Evolutionary conservation across 129 eudicot genomes (phyloP).

Genomic region (Chrysanthemum seticuspe): DNA sequence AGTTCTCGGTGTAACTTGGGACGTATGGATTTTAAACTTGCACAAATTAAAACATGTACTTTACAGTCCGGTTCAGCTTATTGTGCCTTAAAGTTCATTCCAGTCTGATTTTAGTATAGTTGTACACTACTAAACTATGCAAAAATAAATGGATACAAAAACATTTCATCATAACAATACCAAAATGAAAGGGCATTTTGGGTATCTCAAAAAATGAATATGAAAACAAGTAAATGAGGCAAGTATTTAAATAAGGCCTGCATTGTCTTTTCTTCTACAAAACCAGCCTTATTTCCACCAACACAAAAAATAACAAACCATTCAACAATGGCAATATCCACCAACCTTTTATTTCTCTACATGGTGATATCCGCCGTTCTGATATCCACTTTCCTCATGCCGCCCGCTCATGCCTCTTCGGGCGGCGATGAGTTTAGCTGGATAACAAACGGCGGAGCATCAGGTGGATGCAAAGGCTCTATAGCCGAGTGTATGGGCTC

Average conservation of each 20-base stretch:
- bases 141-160: no score
- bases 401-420: constrained; percentile 19
- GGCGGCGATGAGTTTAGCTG: constrained; percentile 40
- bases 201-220: no score
- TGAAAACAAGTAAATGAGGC: no score
- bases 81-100: no score
- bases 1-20: no score
- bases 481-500: constrained; percentile 68
- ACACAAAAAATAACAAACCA: neutral
- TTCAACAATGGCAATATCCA: constrained; percentile 30
- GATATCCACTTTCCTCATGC: constrained; percentile 4
- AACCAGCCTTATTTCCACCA: constrained; percentile 13
- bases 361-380: constrained; percentile 27
- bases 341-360: constrained; percentile 25
- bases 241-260: constrained; percentile 32
- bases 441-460: constrained; percentile 37
- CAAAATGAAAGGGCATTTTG: no score
- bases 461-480: constrained; percentile 61
- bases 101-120: no score
- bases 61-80: no score
- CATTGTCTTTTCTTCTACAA: constrained; percentile 14
- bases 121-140: no score
- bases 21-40: no score
- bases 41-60: no score
- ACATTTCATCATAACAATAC: no score